A percentile compares a stretch with the other conserved stretches of the same genome.
Conservation (phyloP, 1,139 yeast genomes). For the Debaryomyces nepalensis region DNA sequence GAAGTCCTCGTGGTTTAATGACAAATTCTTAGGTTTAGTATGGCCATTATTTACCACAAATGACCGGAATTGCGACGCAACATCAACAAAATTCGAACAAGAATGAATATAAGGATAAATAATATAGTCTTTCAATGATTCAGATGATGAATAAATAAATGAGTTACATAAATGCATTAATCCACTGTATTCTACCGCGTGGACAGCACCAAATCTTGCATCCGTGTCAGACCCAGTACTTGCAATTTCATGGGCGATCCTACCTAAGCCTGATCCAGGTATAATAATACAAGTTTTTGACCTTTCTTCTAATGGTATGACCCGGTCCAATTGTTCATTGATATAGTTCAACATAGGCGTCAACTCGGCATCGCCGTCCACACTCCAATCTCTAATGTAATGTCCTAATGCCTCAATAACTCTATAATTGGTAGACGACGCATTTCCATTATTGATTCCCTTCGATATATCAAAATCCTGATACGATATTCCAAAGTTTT, state of each 20-base stretch:
- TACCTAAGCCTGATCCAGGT: slow-evolving; percentile 84
- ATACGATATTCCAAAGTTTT: slow-evolving; percentile 42
- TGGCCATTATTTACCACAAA: slow-evolving; percentile 39
- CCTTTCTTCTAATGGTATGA: slow-evolving; percentile 31
- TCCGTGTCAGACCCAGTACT: slow-evolving; percentile 22
- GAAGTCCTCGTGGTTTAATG: slow-evolving; percentile 68
- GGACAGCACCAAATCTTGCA: slow-evolving; percentile 47
- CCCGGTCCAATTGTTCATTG: slow-evolving; percentile 29
- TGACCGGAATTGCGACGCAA: slow-evolving; percentile 57
- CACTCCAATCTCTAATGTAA: slow-evolving; percentile 74
- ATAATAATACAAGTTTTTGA: slow-evolving; percentile 55
- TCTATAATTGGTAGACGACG: slow-evolving; percentile 49
- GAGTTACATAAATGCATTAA: slow-evolving; percentile 69
- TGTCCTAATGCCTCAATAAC: slow-evolving; percentile 78
- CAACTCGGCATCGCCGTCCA: slow-evolving; percentile 49
- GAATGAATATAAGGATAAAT: slow-evolving; percentile 73
- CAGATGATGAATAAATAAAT: slow-evolving; percentile 46
- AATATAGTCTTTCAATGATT: slow-evolving; percentile 18
- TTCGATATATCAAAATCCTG: slow-evolving; percentile 43
- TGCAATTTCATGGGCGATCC: slow-evolving; percentile 68
- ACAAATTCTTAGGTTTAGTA: slow-evolving; percentile 50
- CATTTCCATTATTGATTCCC: slow-evolving; percentile 21
- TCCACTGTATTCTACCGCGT: slow-evolving; percentile 73
- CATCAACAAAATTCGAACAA: slow-evolving; percentile 66
- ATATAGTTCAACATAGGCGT: slow-evolving; percentile 58